A percentile compares a stretch with the other conserved stretches of the same genome.
Conservation (phyloP, 495 filamentous ascomycete species). For the Staphylotrichum longicolle region DNA sequence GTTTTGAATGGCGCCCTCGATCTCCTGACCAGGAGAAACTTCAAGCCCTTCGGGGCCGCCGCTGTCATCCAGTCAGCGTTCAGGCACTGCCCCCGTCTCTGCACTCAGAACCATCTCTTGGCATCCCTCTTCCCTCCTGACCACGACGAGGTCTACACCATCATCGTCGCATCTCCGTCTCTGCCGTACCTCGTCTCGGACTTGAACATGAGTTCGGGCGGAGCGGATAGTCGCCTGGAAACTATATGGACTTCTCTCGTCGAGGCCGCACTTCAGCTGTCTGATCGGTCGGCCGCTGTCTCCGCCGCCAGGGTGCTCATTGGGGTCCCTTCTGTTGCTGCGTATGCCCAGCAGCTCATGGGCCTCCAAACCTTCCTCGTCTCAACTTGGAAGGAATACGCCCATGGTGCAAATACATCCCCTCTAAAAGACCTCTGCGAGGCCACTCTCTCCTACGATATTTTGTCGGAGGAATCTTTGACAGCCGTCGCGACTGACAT, state of each 20-base stretch:
- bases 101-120: slow-evolving; percentile 17
- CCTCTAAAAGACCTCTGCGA: slow-evolving; percentile 43
- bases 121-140: slow-evolving; percentile 25
- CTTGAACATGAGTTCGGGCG: slow-evolving; percentile 30
- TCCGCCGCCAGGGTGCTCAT: slow-evolving; percentile 41
- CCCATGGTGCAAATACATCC: slow-evolving; percentile 19
- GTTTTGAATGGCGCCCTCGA: slow-evolving; percentile 37
- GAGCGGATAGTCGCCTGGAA: slow-evolving; percentile 41
- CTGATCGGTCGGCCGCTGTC: slow-evolving; percentile 20
- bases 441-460: slow-evolving; percentile 36
- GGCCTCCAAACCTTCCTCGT: slow-evolving; percentile 44
- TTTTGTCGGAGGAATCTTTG: slow-evolving; percentile 30
- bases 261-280: slow-evolving; percentile 30
- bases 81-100: slow-evolving; percentile 32
- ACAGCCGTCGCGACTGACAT: slow-evolving; percentile 32
- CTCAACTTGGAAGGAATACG: slow-evolving; percentile 34
- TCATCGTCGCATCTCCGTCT: slow-evolving; percentile 37
- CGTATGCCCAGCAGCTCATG: slow-evolving; percentile 28
- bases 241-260: slow-evolving; percentile 39
- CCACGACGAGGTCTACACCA: slow-evolving; percentile 19
- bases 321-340: slow-evolving; percentile 33
- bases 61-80: slow-evolving; percentile 53
- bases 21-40: slow-evolving; percentile 55
- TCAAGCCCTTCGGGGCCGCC: slow-evolving; percentile 80
- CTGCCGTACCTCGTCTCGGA: slow-evolving; percentile 37